Base-by-base conservation (phyloP, 768 basidiomycete species). In the Boletus barrowsii region DNA sequence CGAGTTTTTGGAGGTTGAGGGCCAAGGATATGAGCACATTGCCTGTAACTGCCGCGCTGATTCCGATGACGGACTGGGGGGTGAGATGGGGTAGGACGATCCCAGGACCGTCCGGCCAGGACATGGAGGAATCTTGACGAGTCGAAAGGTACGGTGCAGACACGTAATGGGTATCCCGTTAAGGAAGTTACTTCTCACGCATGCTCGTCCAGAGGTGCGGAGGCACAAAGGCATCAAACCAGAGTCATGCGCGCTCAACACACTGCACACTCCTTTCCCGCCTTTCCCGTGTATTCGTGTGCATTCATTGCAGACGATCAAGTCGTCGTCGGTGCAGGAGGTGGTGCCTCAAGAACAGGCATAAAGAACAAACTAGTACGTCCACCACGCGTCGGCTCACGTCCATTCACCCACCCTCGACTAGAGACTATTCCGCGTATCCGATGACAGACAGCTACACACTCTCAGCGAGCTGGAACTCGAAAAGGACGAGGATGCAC, bases 301-400 rank as follows among this genome's bases (percentile, higher is more conserved):
- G 83, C 84, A 14, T 98, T 95, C 73, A 66, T 90, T 10, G 79
- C 86, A 1, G 78, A 86, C n/a, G 76, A 81, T 22, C 76, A 82
- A 24, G 73, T 98, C 18, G 77, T 95, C 3, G 76, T 96, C 7
- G 96, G 93, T 2, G 97, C 95, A 5, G 97, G 97, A 18, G 90
- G 90, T 2, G 96, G 96, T 17, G 81, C 90, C 13, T 83, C 88
- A 10, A 82, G 82, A 57, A 93, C 81, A 49, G 97, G 97, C 4
- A 88, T 99, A 56, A 91, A 93, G 76, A 99, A 99, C 74, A 92
- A 93, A 70, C 73, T 99, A 60, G 96, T 92, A 59, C 20, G 54
- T 29, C 30, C 13, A 24, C 47, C 35, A 5, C 35, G 24, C 47
- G 6, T 29, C 20, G 10, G 2, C 39, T 48, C 37, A 13, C 40